These are phyloP conservation scores for Conidiobolus incongruus DNA, from an alignment of 371 early-diverging fungal species.

Conservation along the genomic window DNA sequence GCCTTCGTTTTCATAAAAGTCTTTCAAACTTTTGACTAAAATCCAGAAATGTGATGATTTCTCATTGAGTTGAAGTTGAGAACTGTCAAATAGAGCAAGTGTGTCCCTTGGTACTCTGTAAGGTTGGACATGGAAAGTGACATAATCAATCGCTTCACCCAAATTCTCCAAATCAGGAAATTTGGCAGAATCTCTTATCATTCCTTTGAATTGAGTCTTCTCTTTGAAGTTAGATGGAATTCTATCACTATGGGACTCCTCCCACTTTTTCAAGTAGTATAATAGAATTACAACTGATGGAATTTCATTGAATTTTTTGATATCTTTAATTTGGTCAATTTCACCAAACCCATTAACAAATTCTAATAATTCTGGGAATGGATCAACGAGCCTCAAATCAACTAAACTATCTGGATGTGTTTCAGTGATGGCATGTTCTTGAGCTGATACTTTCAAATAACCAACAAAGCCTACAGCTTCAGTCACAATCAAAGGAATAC, in stretches of 20 bases:
- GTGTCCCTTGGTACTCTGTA: constrained; percentile 20
- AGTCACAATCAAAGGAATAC: constrained; percentile 43
- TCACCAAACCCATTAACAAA: constrained; percentile 31
- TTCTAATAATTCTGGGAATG: constrained; percentile 42
- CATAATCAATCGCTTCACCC: constrained; percentile 50
- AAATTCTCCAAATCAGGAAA: constrained; percentile 64
- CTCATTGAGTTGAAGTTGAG: constrained; percentile 18
- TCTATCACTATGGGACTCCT: constrained; percentile 17
- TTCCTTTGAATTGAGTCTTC: constrained; percentile 33
- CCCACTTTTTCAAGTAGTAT: constrained; percentile 48
- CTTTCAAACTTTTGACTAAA: constrained; percentile 41
- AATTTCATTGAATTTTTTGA: constrained; percentile 28
- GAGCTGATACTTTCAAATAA: constrained; percentile 33
- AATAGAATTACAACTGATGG: constrained; percentile 68
- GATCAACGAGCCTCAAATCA: constrained; percentile 62
- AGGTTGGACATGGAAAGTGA: constrained; percentile 5
- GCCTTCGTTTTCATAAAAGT: constrained; percentile 45
- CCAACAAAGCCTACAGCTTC: constrained; percentile 49
- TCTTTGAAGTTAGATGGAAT: constrained; percentile 32
- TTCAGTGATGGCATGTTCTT: constrained; percentile 80
- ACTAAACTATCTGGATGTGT: constrained; percentile 53
- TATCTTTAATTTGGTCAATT: constrained; percentile 16
- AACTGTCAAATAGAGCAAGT: constrained; percentile 22
- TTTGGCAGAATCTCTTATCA: constrained; percentile 25
- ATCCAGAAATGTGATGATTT: constrained; percentile 78